These are phyloP conservation scores for Cystobasidium ongulense DNA, from an alignment of 768 basidiomycete genomes.

Conservation along the genomic window DNA sequence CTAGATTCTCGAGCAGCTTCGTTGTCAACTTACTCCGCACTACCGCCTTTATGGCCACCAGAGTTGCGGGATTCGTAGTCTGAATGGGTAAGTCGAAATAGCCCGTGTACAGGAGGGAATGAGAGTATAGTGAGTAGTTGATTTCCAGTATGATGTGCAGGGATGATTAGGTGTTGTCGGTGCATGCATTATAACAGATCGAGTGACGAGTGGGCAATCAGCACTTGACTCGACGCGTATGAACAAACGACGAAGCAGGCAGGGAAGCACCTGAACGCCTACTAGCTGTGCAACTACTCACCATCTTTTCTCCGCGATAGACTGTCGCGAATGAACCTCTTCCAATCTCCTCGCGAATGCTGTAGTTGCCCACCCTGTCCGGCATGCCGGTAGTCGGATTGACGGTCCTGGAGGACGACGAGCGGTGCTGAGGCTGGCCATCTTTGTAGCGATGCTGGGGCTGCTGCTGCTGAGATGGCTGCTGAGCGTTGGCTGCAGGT, in stretches of 20 bases:
- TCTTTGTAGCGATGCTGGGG: neutral
- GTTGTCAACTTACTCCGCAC: conserved; percentile 74
- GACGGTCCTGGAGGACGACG: neutral
- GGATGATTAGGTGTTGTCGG: no score
- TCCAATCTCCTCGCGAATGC: conserved; percentile 48
- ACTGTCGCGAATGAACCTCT: conserved; percentile 90
- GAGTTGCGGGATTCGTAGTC: conserved; percentile 27
- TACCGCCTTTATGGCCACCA: conserved; percentile 85
- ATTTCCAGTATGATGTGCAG: neutral
- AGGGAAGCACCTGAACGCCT: neutral
- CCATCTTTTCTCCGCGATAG: conserved; percentile 57
- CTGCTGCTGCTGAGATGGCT: neutral
- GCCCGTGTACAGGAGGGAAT: neutral
- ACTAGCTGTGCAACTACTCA: conserved; percentile 8
- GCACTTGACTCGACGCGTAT: neutral
- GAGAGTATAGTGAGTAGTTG: neutral
- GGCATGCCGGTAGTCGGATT: conserved; percentile 8
- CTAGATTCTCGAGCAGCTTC: conserved; percentile 94
- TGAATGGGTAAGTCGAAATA: neutral
- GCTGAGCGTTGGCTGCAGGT: neutral
- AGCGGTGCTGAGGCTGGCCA: neutral
- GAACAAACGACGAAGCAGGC: neutral
- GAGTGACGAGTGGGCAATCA: neutral
- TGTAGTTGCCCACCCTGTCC: conserved; percentile 43
- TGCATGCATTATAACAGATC: neutral